Evolutionary conservation across 2,329 filamentous ascomycete species (phyloP), one percentile per base, ranked within the genome.

Genomic region (Byssochlamys sp.): DNA sequence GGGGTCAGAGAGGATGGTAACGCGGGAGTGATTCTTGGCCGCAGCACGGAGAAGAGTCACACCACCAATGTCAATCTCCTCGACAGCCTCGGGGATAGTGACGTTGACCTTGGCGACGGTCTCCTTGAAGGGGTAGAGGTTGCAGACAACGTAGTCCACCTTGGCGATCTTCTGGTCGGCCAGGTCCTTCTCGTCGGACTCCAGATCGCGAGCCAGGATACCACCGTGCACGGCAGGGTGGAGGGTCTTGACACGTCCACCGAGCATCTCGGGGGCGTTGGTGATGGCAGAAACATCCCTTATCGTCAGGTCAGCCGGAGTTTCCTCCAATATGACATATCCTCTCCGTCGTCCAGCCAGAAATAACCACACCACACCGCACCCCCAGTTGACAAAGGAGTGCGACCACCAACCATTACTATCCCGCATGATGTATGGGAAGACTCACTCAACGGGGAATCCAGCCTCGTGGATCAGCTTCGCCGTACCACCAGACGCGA

Each of bases 51-150:
- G 89, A 61, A 99, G 86, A 45, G 94, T 99, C 55, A 99, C 94
- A 67, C 94, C 94, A 64, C 91, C 94, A 71, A 99, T 96, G 77
- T 99, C 94, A 69, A 99, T 95, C 80, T 99, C 94, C 78, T 99
- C 94, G 45, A 99, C 92, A 55, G 94, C 94, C 78, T 99, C 92
- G 55, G 90, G 85, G 62, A 99, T 89, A 60, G 92, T 97, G 69
- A 99, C 94, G 70, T 96, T 95, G 79, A 95, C 86, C 82, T 96
- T 95, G 67, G 91, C 88, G 66, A 99, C 86, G 31, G 94, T 99
- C 73, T 97, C 91, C 80, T 96, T 96, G 85, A 99, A 99, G 11
- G 94, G 94, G 77, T 99, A 97, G 57, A 99, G 83, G 79, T 99
- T 99, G 87, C 94, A 97, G 72, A 99, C 88, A 67, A 96, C 90